Percentiles rank a stretch among this genome's conserved stretches.
phyloP scores from a whole-genome alignment of 441 rosid species.

The Erodium moschatum region DNA sequence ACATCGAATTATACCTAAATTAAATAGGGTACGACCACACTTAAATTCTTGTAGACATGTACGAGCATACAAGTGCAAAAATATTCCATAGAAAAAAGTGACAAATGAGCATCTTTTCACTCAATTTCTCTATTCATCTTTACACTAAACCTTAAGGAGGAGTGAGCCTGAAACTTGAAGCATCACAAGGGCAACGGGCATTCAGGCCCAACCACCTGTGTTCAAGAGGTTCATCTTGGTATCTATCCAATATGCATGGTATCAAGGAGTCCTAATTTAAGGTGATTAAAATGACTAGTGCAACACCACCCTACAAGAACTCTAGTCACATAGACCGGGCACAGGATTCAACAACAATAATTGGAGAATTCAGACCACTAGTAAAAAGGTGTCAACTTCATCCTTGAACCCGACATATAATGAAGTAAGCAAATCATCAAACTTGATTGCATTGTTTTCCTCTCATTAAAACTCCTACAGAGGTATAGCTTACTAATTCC shows the following conservation, averaged over 20 bases:
- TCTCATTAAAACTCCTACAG: too few species aligned
- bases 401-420: neutral
- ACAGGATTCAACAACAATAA: too few species aligned
- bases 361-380: too few species aligned
- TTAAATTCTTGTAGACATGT: neutral
- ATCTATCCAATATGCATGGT: neutral
- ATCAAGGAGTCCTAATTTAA: conserved; percentile 3
- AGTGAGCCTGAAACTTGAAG: neutral
- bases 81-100: neutral
- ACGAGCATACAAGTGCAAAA: neutral
- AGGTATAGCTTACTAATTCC: neutral
- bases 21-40: neutral
- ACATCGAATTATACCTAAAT: neutral
- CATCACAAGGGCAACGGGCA: neutral
- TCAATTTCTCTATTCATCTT: neutral
- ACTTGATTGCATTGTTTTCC: too few species aligned
- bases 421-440: neutral
- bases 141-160: neutral
- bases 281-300: neutral
- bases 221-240: neutral
- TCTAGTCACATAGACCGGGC: neutral
- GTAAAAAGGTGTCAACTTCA: too few species aligned
- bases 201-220: neutral
- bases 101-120: neutral
- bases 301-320: neutral